These are phyloP conservation scores for Nevesoporus exiguus DNA, from an alignment of 768 basidiomycete species.

Conservation along the genomic window DNA sequence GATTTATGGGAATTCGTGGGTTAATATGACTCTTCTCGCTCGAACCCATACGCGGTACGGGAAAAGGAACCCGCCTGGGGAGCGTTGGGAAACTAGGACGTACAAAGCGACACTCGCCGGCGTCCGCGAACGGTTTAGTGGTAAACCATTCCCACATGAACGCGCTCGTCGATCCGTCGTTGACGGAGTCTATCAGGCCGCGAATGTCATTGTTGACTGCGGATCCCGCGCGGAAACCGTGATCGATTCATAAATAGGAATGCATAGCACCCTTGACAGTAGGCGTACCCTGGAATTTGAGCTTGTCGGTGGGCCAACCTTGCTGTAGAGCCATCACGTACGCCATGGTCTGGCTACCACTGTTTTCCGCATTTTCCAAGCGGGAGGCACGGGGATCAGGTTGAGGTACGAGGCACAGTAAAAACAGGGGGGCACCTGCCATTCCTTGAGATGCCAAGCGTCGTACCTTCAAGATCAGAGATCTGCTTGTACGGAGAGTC, in stretches of 20 bases:
- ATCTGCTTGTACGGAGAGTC: slow-evolving; percentile 68
- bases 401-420: no score
- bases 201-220: slow-evolving; percentile 79
- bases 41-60: no score
- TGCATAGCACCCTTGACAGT: background rate
- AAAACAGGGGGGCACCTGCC: slow-evolving; percentile 55
- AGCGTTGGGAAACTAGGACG: slow-evolving; percentile 30
- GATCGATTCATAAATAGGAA: background rate
- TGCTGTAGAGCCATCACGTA: slow-evolving; percentile 90
- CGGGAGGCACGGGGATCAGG: background rate
- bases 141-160: slow-evolving; percentile 98
- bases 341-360: slow-evolving; percentile 93
- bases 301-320: slow-evolving; percentile 63
- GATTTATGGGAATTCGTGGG: background rate
- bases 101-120: slow-evolving; percentile 80
- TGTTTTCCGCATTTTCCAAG: slow-evolving; percentile 18
- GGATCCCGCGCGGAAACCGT: background rate
- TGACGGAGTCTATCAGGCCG: slow-evolving; percentile 81
- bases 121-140: slow-evolving; percentile 76
- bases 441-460: slow-evolving; percentile 82
- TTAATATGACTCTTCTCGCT: no score
- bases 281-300: slow-evolving; percentile 67
- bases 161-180: slow-evolving; percentile 81
- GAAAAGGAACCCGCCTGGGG: background rate
- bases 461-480: slow-evolving; percentile 71